These are phyloP conservation scores for Spiromastix sp. DNA, from an alignment of 2,329 filamentous ascomycete species.

Conservation along the genomic window DNA sequence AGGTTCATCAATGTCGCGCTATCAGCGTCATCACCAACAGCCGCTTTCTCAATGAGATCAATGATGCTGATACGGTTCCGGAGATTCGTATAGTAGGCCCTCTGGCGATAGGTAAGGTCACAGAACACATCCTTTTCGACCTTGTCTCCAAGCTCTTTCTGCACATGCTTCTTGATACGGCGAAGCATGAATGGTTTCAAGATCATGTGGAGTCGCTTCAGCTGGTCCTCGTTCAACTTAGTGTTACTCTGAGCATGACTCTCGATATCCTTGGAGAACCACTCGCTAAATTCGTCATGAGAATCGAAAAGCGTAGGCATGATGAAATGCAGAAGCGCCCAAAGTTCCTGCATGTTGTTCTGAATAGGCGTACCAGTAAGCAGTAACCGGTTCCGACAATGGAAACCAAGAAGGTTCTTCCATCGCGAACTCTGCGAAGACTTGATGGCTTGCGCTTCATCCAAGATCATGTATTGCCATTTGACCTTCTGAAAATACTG, in stretches of 20 bases:
- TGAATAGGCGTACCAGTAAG: constrained; percentile 96
- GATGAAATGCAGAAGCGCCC: constrained; percentile 96
- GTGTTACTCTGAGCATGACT: constrained; percentile 98
- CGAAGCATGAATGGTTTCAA: constrained; percentile 98
- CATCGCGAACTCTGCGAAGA: constrained; percentile 91
- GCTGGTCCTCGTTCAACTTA: constrained; percentile 97
- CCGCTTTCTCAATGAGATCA: constrained; percentile 95
- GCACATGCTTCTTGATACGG: constrained; percentile 98
- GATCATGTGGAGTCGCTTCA: constrained; percentile 96
- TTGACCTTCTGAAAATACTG: constrained; percentile 98
- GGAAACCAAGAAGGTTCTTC: constrained; percentile 90
- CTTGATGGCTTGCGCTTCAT: constrained; percentile 98
- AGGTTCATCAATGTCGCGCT: constrained; percentile 97
- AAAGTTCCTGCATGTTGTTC: constrained; percentile 99
- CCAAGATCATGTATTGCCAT: constrained; percentile 99
- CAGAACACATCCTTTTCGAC: constrained; percentile 95
- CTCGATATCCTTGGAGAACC: constrained; percentile 61
- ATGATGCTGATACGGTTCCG: constrained; percentile 97
- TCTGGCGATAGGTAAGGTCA: constrained; percentile 89
- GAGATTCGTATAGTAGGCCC: constrained; percentile 83
- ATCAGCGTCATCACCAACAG: constrained; percentile 86
- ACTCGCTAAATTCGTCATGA: constrained; percentile 43
- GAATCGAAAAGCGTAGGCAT: constrained; percentile 93
- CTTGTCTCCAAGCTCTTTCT: constrained; percentile 98
- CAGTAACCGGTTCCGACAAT: constrained; percentile 86